Conservation (phyloP, 768 basidiomycete species). For the Aureoboletus auriporus region DNA sequence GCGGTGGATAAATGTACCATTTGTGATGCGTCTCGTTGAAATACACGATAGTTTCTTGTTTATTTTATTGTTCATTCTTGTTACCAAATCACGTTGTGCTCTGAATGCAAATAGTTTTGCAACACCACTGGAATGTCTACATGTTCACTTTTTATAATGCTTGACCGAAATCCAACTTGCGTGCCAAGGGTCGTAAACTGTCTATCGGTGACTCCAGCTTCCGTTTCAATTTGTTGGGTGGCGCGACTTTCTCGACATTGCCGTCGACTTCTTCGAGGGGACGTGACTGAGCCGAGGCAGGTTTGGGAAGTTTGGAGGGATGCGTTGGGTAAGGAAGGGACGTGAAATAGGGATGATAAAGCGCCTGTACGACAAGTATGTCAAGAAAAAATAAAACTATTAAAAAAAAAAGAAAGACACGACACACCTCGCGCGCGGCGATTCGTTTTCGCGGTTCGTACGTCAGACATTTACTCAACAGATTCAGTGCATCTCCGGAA, state of each 20-base stretch:
- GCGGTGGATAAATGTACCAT: slow-evolving; percentile 45
- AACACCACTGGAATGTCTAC: background rate
- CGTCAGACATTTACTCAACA: slow-evolving; percentile 72
- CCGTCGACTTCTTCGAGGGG: slow-evolving; percentile 78
- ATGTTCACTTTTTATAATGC: slow-evolving; percentile 9
- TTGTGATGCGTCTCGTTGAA: slow-evolving; percentile 43
- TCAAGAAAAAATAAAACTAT: background rate
- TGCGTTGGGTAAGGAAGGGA: slow-evolving; percentile 84
- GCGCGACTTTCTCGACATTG: slow-evolving; percentile 58
- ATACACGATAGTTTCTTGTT: slow-evolving; percentile 4
- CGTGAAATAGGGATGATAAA: slow-evolving; percentile 85
- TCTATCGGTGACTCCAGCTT: slow-evolving; percentile 59
- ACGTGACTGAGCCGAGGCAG: slow-evolving; percentile 41
- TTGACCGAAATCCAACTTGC: slow-evolving; percentile 69
- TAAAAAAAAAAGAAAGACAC: background rate
- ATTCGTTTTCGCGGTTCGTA: slow-evolving; percentile 87
- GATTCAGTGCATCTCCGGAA: slow-evolving; percentile 76
- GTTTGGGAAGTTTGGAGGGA: slow-evolving; percentile 85
- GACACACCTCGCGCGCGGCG: slow-evolving; percentile 68
- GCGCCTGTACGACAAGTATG: slow-evolving; percentile 48
- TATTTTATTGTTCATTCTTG: slow-evolving; percentile 12
- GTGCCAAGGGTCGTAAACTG: slow-evolving; percentile 56
- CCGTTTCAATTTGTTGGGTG: slow-evolving; percentile 60
- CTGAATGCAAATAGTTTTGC: background rate
- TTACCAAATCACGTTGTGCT: background rate